Conservation (phyloP, 192 early-diverging fungal genomes). For the Endogone sp. region DNA sequence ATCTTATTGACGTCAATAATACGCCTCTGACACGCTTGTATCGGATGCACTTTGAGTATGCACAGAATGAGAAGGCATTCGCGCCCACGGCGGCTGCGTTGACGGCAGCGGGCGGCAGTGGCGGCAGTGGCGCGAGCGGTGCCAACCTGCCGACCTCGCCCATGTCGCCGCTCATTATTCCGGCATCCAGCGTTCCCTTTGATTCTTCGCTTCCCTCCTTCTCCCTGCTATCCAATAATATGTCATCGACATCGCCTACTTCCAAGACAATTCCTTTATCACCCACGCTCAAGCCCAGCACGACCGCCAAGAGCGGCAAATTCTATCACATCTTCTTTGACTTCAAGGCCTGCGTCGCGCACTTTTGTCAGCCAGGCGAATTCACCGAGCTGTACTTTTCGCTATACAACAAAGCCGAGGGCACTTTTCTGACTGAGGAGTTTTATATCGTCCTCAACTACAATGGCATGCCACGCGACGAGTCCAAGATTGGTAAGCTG, state of each 20-base stretch:
- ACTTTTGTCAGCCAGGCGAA: slow-evolving; percentile 57
- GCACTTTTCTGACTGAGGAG: slow-evolving; percentile 53
- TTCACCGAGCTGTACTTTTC: slow-evolving; percentile 58
- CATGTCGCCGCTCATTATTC: not conserved
- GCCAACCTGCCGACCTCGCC: not conserved
- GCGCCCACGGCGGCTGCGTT: too few relatives aligned
- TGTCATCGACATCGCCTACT: too few relatives aligned
- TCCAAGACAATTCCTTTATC: not conserved
- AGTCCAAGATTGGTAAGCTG: slow-evolving; percentile 36
- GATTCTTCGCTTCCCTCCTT: not conserved
- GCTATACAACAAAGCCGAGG: slow-evolving; percentile 45
- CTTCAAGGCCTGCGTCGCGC: slow-evolving; percentile 47
- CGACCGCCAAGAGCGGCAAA: not conserved
- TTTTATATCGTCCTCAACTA: slow-evolving; percentile 52
- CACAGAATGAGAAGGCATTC: not conserved
- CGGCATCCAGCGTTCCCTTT: not conserved
- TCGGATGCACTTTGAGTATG: slow-evolving; percentile 42
- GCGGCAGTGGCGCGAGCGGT: too few relatives aligned
- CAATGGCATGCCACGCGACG: slow-evolving; percentile 47
- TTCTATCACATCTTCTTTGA: slow-evolving; percentile 54
- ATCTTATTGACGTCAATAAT: slow-evolving; percentile 47
- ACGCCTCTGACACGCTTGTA: slow-evolving; percentile 56
- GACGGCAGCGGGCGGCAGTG: too few relatives aligned
- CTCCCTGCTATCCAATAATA: too few relatives aligned
- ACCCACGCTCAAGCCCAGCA: not conserved